Base-by-base conservation (phyloP, 2,329 filamentous ascomycete species). In the Cladosporium sp. region DNA sequence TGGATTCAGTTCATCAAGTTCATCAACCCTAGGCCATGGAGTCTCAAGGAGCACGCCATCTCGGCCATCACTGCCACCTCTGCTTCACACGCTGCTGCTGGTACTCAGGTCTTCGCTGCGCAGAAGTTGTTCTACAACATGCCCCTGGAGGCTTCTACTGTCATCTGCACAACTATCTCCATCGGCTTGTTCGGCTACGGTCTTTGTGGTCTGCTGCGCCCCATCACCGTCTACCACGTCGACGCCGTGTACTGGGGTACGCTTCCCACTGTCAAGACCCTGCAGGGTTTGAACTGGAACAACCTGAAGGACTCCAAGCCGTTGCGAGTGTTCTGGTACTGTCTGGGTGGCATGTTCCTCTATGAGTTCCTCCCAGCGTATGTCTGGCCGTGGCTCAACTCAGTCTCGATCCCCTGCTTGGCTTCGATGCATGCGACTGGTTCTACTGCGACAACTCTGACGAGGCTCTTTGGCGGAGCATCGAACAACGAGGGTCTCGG, bases 121-220 rank as follows among this genome's bases (percentile, higher is more conserved):
- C 83, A 86, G 66, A 75, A 82, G 21, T 78, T 86, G 1, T 86
- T 86, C 67, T 86, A 86, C 70, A 74, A 84, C 67, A 69, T 85
- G 63, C 79, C 81, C 0, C 49, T 85, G 38, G 81, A 74, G 32
- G 72, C 82, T 0, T 71, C 76, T 0, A 86, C 85, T 0, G 80
- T 85, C 0, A 77, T 87, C 7, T 67, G 86, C 65, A 79, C 75
- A 28, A 80, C 80, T 15, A 82, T 87, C 61, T 86, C 84, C 0
- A 86, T 87, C 49, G 83, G 83, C 0, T 72, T 87, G 1, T 86
- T 86, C 63, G 85, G 85, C 1, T 87, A 86, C 49, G 85, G 84
- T 1, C 73, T 87, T 3, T 82, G 80, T 52, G 85, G 85, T 8
- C 55, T 87, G 2, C 73, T 87, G 71, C 83, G 85, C 0, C 84